These are phyloP conservation scores for Aspergillus fumigatus DNA, from an alignment of 2,329 filamentous ascomycete genomes.

Conservation along the genomic window DNA sequence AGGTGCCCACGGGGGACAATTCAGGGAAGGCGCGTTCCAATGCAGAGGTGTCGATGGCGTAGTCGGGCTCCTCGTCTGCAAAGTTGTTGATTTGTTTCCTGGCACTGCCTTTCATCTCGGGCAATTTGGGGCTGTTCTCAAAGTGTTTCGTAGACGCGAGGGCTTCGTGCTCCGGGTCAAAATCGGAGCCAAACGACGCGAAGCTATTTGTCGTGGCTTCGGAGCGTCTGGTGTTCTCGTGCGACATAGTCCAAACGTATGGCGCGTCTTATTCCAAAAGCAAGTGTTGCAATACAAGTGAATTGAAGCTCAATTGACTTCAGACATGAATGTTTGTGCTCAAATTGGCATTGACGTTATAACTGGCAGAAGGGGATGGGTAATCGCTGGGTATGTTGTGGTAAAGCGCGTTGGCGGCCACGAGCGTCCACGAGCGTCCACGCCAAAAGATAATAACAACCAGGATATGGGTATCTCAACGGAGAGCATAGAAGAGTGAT, in stretches of 20 bases:
- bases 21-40: slow-evolving; percentile 46
- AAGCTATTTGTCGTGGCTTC: slow-evolving; percentile 22
- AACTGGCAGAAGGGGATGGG: not conserved
- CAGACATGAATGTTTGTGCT: not conserved
- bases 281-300: not conserved
- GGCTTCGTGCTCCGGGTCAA: slow-evolving; percentile 41
- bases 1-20: slow-evolving; percentile 42
- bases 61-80: slow-evolving; percentile 36
- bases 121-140: slow-evolving; percentile 25
- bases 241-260: slow-evolving; percentile 13
- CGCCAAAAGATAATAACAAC: not conserved
- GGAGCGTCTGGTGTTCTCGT: slow-evolving; percentile 9
- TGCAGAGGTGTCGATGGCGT: slow-evolving; percentile 44
- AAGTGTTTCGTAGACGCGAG: slow-evolving; percentile 36
- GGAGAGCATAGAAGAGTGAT: not conserved
- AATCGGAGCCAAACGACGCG: slow-evolving; percentile 33
- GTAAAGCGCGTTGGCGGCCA: not conserved
- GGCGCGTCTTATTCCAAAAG: slow-evolving; percentile 2
- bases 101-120: slow-evolving; percentile 18
- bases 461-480: not conserved
- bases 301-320: not conserved
- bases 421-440: not conserved
- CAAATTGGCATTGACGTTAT: not conserved
- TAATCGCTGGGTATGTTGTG: not conserved
- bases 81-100: slow-evolving; percentile 9